Evolutionary conservation across 2,329 filamentous ascomycete genomes (phyloP).

Genomic region (Simplicillium aogashimaense): DNA sequence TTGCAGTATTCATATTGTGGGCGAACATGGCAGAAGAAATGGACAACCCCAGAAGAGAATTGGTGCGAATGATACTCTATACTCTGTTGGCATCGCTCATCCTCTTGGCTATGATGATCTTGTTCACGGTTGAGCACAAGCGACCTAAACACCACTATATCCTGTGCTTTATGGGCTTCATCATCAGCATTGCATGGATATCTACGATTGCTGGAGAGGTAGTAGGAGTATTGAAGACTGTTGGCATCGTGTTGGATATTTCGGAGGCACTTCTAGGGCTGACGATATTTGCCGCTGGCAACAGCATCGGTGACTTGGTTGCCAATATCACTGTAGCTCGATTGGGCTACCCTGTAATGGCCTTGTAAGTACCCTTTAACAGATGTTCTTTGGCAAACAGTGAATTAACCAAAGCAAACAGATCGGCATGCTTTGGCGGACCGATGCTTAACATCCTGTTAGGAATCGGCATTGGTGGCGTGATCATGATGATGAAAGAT

Average conservation of each 20-base stretch:
- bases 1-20: slow-evolving; percentile 70
- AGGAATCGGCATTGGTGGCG: slow-evolving; percentile 83
- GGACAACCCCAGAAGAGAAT: slow-evolving; percentile 35
- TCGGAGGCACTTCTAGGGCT: slow-evolving; percentile 90
- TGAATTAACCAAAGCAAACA: slow-evolving; percentile 13
- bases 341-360: slow-evolving; percentile 95
- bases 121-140: slow-evolving; percentile 56
- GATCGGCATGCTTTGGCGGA: slow-evolving; percentile 91
- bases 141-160: slow-evolving; percentile 66
- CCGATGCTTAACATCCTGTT: slow-evolving; percentile 96
- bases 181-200: slow-evolving; percentile 91
- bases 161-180: slow-evolving; percentile 81
- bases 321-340: slow-evolving; percentile 90
- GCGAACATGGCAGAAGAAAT: slow-evolving; percentile 53
- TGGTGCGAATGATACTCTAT: slow-evolving; percentile 49
- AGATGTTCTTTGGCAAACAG: slow-evolving; percentile 6
- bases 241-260: slow-evolving; percentile 86
- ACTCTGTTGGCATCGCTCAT: slow-evolving; percentile 61
- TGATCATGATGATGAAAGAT: slow-evolving; percentile 72
- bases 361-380: slow-evolving; percentile 40
- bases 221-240: slow-evolving; percentile 84
- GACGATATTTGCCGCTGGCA: slow-evolving; percentile 93
- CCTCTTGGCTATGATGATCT: slow-evolving; percentile 54
- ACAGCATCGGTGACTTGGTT: slow-evolving; percentile 87
- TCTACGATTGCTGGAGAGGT: slow-evolving; percentile 93